Evolutionary conservation across 1,139 yeast species (phyloP).

Genomic region (Blastobotrys buckinghamii): DNA sequence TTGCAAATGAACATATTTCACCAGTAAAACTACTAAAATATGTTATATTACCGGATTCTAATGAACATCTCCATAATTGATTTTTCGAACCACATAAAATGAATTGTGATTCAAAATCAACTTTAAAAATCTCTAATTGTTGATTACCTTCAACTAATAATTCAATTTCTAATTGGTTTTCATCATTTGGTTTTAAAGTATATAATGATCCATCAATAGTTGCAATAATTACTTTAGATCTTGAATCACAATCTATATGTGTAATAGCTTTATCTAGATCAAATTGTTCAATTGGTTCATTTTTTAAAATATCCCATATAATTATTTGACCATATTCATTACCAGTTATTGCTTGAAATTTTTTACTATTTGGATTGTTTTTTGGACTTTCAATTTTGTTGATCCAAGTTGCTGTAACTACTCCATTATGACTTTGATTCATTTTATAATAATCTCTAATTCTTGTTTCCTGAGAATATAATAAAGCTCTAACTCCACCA

Average conservation of each 20-base stretch:
- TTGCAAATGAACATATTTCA: constrained; percentile 19
- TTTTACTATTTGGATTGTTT: constrained; percentile 1
- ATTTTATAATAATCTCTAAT: constrained; percentile 26
- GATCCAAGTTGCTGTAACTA: constrained; percentile 30
- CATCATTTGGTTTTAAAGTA: neutral
- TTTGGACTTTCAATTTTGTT: constrained; percentile 26
- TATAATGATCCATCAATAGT: constrained; percentile 5
- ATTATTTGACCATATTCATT: constrained; percentile 27
- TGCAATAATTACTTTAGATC: constrained; percentile 19
- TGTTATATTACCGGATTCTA: neutral
- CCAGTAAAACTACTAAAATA: constrained; percentile 5
- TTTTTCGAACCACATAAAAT: constrained; percentile 17
- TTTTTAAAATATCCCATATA: constrained; percentile 23
- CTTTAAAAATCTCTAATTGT: constrained; percentile 12
- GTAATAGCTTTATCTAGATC: neutral
- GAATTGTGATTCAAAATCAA: constrained; percentile 23
- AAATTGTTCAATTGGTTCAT: constrained; percentile 3
- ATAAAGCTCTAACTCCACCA: constrained; percentile 26
- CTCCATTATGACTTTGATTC: constrained; percentile 22
- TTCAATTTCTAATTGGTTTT: neutral
- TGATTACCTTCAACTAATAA: neutral
- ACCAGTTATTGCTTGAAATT: constrained; percentile 24
- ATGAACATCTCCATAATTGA: constrained; percentile 5
- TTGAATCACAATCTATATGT: constrained; percentile 23
- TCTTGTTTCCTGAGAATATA: constrained; percentile 29